A percentile compares a stretch with the other conserved stretches of the same genome.
Conservation (phyloP, 345 rosid genomes). For the Alliaria petiolata region DNA sequence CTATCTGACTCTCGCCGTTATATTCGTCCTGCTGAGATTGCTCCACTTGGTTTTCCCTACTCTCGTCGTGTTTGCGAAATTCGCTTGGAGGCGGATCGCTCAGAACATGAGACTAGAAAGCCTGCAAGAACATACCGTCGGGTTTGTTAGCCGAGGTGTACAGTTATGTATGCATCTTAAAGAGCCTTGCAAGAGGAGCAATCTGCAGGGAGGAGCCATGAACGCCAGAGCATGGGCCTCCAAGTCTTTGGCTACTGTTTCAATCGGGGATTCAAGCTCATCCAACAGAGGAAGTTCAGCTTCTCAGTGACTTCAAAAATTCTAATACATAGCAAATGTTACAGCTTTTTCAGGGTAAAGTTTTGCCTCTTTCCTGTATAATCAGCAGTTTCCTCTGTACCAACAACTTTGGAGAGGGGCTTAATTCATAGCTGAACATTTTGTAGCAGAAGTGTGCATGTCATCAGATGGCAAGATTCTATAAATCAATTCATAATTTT, state of each 20-base stretch:
- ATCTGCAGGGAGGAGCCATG: slow-evolving; percentile 87
- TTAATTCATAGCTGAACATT: slow-evolving; percentile 14
- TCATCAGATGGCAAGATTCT: slow-evolving; percentile 11
- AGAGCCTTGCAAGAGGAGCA: slow-evolving; percentile 77
- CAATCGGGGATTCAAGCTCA: slow-evolving; percentile 79
- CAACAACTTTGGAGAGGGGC: background rate
- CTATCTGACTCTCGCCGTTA: slow-evolving; percentile 63
- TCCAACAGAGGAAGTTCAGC: slow-evolving; percentile 43
- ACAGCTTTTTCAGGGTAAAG: slow-evolving; percentile 5
- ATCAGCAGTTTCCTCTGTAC: background rate
- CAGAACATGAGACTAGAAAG: slow-evolving; percentile 47
- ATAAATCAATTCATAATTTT: slow-evolving; percentile 12
- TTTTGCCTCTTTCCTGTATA: slow-evolving; percentile 12
- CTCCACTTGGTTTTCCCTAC: slow-evolving; percentile 54
- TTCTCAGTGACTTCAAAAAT: slow-evolving; percentile 14
- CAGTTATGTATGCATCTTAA: slow-evolving; percentile 52
- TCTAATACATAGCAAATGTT: background rate
- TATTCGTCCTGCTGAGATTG: slow-evolving; percentile 64
- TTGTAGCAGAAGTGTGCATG: slow-evolving; percentile 21
- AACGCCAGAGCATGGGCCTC: slow-evolving; percentile 93
- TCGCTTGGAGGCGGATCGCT: slow-evolving; percentile 48
- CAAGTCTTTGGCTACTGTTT: slow-evolving; percentile 87
- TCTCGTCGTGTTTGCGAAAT: slow-evolving; percentile 36
- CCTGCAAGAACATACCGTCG: slow-evolving; percentile 59
- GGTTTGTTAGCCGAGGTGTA: slow-evolving; percentile 50